phyloP scores from a whole-genome alignment of 2,329 filamentous ascomycete genomes.

The Aaosphaeria pasadenensis region DNA sequence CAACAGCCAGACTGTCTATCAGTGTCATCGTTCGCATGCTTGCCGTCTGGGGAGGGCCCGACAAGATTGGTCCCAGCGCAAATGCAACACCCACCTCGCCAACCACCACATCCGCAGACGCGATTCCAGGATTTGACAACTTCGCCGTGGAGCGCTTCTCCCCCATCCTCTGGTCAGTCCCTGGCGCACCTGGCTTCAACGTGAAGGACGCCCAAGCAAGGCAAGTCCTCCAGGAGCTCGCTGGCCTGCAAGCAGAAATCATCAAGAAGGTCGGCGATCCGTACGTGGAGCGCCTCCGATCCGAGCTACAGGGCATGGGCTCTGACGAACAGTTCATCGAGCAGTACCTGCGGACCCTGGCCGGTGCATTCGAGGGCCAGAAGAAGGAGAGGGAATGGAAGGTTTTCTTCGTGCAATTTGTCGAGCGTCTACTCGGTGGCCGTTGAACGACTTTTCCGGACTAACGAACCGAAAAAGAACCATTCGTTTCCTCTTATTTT shows the following conservation, averaged over 20 bases:
- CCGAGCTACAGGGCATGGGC: constrained; percentile 64
- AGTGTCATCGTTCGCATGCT: constrained; percentile 81
- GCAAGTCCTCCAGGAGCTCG: constrained; percentile 85
- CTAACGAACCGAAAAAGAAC: too few species aligned
- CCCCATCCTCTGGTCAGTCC: constrained; percentile 82
- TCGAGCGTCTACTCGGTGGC: constrained; percentile 20
- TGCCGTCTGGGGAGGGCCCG: constrained; percentile 84
- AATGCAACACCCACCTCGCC: constrained; percentile 38
- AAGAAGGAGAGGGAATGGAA: constrained; percentile 44
- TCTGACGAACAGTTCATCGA: constrained; percentile 63
- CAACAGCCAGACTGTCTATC: constrained; percentile 72
- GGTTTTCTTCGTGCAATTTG: constrained; percentile 45
- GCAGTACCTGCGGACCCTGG: constrained; percentile 56
- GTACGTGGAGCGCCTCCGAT: constrained; percentile 69
- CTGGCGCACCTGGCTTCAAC: constrained; percentile 75
- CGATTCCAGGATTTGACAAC: constrained; percentile 81
- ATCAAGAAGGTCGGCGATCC: constrained; percentile 83
- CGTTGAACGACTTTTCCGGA: background rate
- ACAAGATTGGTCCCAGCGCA: constrained; percentile 46
- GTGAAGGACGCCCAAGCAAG: constrained; percentile 84
- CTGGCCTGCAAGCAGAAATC: constrained; percentile 81
- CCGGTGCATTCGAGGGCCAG: constrained; percentile 29
- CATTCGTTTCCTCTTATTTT: too few species aligned
- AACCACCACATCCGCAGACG: constrained; percentile 50
- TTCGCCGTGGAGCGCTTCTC: constrained; percentile 92